Percentiles rank a stretch among this genome's conserved stretches.
These are phyloP conservation scores for Podaxis sp. DNA, from an alignment of 768 basidiomycete species.

Conservation along the genomic window DNA sequence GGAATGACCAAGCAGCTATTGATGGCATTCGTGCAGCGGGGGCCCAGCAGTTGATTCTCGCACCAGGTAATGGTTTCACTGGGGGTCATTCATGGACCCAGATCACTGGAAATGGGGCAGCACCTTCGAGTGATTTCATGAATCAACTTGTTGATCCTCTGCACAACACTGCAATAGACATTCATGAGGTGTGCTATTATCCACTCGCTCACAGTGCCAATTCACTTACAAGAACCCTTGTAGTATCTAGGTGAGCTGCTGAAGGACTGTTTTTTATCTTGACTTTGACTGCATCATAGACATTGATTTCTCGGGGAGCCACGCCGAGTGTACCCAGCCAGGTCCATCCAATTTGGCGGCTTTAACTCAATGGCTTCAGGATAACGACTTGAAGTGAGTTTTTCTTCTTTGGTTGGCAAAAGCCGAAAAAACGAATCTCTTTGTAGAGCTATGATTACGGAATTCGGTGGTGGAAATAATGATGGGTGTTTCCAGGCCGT, in stretches of 20 bases:
- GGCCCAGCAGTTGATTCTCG: slow-evolving; percentile 38
- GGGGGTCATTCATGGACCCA: slow-evolving; percentile 43
- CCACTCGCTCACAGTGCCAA: background rate
- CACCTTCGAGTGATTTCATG: slow-evolving; percentile 39
- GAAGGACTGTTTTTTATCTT: background rate
- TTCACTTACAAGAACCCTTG: background rate
- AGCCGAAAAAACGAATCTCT: background rate
- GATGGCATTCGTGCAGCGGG: slow-evolving; percentile 36
- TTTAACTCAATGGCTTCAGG: slow-evolving; percentile 36
- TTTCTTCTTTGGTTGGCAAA: background rate
- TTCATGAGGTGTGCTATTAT: slow-evolving; percentile 34
- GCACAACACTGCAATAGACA: slow-evolving; percentile 39
- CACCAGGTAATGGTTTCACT: slow-evolving; percentile 43
- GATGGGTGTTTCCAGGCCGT: slow-evolving; percentile 36
- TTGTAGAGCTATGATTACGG: slow-evolving; percentile 36
- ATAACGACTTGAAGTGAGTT: slow-evolving; percentile 37
- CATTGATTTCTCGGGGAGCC: slow-evolving; percentile 38
- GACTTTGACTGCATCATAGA: slow-evolving; percentile 19
- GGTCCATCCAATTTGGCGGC: slow-evolving; percentile 40
- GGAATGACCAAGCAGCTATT: slow-evolving; percentile 41
- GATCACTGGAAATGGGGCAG: slow-evolving; percentile 25
- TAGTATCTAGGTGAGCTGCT: slow-evolving; percentile 6
- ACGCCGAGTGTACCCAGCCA: slow-evolving; percentile 39
- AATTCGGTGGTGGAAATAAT: slow-evolving; percentile 44
- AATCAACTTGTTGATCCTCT: slow-evolving; percentile 36